phyloP scores from a whole-genome alignment of 2,329 filamentous ascomycete genomes.

The Cladosporium cucumerinum region DNA sequence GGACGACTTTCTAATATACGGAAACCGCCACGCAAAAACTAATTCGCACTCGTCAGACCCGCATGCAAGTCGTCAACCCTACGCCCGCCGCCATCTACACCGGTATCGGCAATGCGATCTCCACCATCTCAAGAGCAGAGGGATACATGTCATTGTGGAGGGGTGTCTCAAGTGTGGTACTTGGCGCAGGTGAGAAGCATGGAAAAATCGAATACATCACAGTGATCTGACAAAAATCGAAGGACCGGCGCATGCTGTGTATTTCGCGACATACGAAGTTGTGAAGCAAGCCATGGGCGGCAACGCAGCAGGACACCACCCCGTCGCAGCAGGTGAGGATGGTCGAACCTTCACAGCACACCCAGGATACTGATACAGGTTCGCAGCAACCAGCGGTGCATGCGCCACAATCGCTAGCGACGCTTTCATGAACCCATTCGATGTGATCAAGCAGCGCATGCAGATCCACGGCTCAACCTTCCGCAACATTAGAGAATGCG shows the following conservation, averaged over 20 bases:
- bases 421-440: slow-evolving; percentile 98
- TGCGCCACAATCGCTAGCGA: slow-evolving; percentile 95
- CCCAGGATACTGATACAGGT: slow-evolving; percentile 33
- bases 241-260: slow-evolving; percentile 85
- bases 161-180: slow-evolving; percentile 91
- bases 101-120: slow-evolving; percentile 86
- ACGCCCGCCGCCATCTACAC: slow-evolving; percentile 77
- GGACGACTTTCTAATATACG: slow-evolving; percentile 20
- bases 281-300: slow-evolving; percentile 96
- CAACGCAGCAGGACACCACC: slow-evolving; percentile 86
- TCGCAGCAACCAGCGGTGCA: slow-evolving; percentile 80
- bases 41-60: slow-evolving; percentile 60
- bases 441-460: slow-evolving; percentile 99
- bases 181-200: slow-evolving; percentile 71
- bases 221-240: slow-evolving; percentile 25
- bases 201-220: slow-evolving; percentile 21
- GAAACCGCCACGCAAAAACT: not conserved
- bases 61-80: slow-evolving; percentile 94
- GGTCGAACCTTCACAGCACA: not conserved
- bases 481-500: slow-evolving; percentile 81
- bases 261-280: slow-evolving; percentile 96
- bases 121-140: slow-evolving; percentile 86
- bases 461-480: slow-evolving; percentile 96
- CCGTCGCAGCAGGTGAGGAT: slow-evolving; percentile 76
- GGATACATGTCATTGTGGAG: slow-evolving; percentile 91